phyloP scores from a whole-genome alignment of 129 eudicot species.

The Ambrosia trifida region DNA sequence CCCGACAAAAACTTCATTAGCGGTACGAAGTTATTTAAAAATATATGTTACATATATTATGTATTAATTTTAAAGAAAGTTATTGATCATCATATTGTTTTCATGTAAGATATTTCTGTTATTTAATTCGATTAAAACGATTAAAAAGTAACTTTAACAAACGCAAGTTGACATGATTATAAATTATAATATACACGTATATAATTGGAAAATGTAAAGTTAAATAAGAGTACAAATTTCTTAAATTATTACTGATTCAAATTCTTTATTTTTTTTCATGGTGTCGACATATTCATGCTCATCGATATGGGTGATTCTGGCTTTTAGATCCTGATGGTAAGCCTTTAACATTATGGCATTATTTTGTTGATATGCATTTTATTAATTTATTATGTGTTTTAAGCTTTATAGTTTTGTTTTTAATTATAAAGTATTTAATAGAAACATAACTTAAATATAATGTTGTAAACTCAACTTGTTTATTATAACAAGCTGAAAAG shows the following conservation, averaged over 20 bases:
- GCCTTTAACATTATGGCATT: not conserved
- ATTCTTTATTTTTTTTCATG: constrained; percentile 12
- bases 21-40: constrained; percentile 37
- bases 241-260: constrained; percentile 14
- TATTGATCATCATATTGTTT: not conserved
- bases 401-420: not conserved
- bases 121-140: not conserved
- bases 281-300: constrained; percentile 22
- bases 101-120: not conserved
- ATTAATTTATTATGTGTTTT: not conserved
- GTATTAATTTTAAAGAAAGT: too few species aligned
- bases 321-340: constrained; percentile 41
- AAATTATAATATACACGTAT: not conserved
- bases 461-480: too few species aligned
- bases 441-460: not conserved
- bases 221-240: not conserved
- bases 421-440: not conserved
- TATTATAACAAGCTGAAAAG: too few species aligned
- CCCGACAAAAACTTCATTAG: constrained; percentile 84
- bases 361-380: not conserved
- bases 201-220: not conserved
- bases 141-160: not conserved
- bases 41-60: not conserved
- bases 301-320: constrained; percentile 16
- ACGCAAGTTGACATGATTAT: not conserved